Evolutionary conservation across 257 asterid genomes (phyloP).

Genomic region (Ilex aquifolium): DNA sequence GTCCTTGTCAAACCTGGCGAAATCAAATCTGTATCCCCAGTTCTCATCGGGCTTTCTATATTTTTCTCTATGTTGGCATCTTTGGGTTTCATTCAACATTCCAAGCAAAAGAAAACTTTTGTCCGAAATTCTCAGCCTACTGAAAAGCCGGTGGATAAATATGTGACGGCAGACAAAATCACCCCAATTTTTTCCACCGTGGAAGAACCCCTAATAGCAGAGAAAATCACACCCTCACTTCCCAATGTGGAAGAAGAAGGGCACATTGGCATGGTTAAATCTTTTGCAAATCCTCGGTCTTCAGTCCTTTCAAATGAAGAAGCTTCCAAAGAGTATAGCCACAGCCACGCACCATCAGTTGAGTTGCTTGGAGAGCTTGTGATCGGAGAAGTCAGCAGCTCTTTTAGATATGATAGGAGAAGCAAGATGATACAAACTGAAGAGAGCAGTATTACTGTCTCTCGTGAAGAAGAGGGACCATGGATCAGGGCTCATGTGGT

Average conservation of each 20-base stretch:
- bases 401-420: conserved; percentile 12
- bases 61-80: conserved; percentile 21
- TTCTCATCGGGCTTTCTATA: conserved; percentile 20
- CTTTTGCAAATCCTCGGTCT: conserved; percentile 21
- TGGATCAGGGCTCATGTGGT: conserved; percentile 15
- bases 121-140: conserved; percentile 14
- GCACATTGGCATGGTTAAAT: conserved; percentile 14
- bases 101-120: conserved; percentile 20
- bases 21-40: conserved; percentile 11
- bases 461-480: no score
- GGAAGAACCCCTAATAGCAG: conserved; percentile 11
- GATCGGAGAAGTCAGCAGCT: conserved; percentile 30
- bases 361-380: conserved; percentile 61
- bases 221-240: not conserved
- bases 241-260: conserved; percentile 8
- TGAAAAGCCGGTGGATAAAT: not conserved
- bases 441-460: no score
- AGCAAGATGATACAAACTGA: not conserved
- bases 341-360: conserved; percentile 33
- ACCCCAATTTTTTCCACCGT: not conserved
- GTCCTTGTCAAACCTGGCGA: conserved; percentile 13
- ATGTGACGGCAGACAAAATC: not conserved
- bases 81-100: conserved; percentile 21
- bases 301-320: conserved; percentile 13
- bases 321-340: conserved; percentile 12